Conservation (phyloP, 2,329 filamentous ascomycete genomes). For the Aspergillus sp. region DNA sequence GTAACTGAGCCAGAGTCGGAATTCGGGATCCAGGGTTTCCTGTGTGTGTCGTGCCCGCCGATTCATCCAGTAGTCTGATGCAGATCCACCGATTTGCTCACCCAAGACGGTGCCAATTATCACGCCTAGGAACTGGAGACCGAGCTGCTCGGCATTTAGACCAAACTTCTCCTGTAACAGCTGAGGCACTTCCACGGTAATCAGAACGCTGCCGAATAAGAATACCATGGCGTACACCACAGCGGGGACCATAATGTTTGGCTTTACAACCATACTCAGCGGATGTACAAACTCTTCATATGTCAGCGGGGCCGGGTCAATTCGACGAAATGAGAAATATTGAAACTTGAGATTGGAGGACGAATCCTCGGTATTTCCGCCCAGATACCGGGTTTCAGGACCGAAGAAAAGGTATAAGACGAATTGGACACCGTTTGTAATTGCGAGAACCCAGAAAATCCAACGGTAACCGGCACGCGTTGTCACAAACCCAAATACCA, state of each 20-base stretch:
- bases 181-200: slow-evolving; percentile 61
- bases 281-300: slow-evolving; percentile 54
- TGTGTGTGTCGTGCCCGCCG: slow-evolving; percentile 24
- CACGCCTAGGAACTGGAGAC: slow-evolving; percentile 58
- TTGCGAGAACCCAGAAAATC: slow-evolving; percentile 60
- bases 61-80: slow-evolving; percentile 60
- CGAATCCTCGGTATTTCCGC: slow-evolving; percentile 20
- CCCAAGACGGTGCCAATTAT: slow-evolving; percentile 61
- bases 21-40: slow-evolving; percentile 51
- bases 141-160: slow-evolving; percentile 59
- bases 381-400: slow-evolving; percentile 54
- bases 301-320: slow-evolving; percentile 53
- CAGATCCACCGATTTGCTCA: slow-evolving; percentile 58
- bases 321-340: slow-evolving; percentile 48
- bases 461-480: slow-evolving; percentile 55
- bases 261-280: slow-evolving; percentile 45
- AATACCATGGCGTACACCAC: slow-evolving; percentile 60
- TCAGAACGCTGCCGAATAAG: slow-evolving; percentile 54
- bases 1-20: slow-evolving; percentile 59
- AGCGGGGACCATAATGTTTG: slow-evolving; percentile 53
- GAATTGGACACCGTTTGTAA: slow-evolving; percentile 57
- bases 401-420: slow-evolving; percentile 56
- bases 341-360: slow-evolving; percentile 19
- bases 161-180: slow-evolving; percentile 57
- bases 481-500: slow-evolving; percentile 45